Evolutionary conservation across 306 rosid genomes (phyloP).

Genomic region (Canavalia ensiformis): DNA sequence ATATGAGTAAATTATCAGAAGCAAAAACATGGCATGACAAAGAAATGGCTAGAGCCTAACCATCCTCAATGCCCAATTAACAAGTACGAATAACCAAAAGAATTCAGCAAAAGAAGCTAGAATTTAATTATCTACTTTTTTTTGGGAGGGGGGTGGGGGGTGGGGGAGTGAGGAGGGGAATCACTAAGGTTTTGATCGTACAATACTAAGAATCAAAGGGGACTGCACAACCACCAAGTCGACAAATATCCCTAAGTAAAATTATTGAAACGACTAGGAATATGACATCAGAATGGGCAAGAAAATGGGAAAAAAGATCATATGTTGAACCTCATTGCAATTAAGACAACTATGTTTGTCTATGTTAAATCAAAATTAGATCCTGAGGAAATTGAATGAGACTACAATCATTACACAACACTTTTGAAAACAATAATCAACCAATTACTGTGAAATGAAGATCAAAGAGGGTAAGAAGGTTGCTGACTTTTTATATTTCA

Average conservation of each 20-base stretch:
- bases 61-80: constrained; percentile 16
- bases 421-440: background rate
- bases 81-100: background rate
- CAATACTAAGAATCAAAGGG: background rate
- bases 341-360: constrained; percentile 6
- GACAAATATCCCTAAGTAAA: background rate
- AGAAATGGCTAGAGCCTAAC: background rate
- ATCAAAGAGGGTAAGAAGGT: constrained; percentile 45
- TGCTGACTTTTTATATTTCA: constrained; percentile 32
- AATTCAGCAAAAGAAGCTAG: background rate
- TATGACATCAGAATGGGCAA: constrained; percentile 8
- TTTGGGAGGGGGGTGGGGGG: too few relatives aligned
- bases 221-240: background rate
- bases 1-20: background rate
- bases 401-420: background rate
- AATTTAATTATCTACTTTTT: background rate
- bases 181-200: constrained; percentile 27
- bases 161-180: background rate
- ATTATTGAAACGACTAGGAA: constrained; percentile 21
- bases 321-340: background rate
- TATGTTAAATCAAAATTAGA: background rate
- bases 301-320: background rate
- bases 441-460: constrained; percentile 3
- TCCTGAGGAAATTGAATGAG: background rate
- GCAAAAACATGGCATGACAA: background rate